These are phyloP conservation scores for Cercospora sp. DNA, from an alignment of 2,329 filamentous ascomycete species.

Conservation along the genomic window DNA sequence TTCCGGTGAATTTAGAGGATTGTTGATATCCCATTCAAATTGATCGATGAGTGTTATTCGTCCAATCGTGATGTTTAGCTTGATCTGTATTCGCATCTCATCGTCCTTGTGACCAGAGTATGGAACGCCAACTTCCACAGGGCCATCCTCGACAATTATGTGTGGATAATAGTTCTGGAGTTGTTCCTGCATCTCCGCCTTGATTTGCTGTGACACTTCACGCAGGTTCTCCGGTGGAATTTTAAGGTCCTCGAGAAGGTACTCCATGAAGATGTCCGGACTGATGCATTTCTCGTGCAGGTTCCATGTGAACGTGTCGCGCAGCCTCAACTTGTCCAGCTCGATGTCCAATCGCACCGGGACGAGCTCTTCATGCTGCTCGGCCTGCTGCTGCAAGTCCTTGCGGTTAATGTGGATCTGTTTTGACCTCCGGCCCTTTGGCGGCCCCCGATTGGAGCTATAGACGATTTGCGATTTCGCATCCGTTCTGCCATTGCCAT, in stretches of 20 bases:
- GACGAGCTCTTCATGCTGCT: constrained; percentile 87
- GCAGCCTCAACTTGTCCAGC: constrained; percentile 89
- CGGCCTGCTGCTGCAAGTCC: constrained; percentile 80
- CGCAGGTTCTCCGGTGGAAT: constrained; percentile 68
- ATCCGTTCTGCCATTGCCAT: constrained; percentile 82
- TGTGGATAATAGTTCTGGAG: constrained; percentile 92
- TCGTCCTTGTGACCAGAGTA: constrained; percentile 97
- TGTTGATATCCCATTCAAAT: constrained; percentile 99
- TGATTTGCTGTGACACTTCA: constrained; percentile 57
- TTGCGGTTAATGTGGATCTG: constrained; percentile 73
- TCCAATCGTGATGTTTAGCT: constrained; percentile 96
- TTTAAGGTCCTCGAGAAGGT: constrained; percentile 81
- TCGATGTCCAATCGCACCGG: constrained; percentile 91
- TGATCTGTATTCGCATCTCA: constrained; percentile 95
- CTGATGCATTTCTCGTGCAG: constrained; percentile 83
- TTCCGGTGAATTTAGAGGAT: constrained; percentile 88
- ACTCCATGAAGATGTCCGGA: constrained; percentile 79
- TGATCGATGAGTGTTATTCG: constrained; percentile 92
- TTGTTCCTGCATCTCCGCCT: constrained; percentile 84
- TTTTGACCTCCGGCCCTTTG: constrained; percentile 73
- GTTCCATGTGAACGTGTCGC: constrained; percentile 99
- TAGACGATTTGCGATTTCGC: constrained; percentile 72
- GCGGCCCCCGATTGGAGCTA: constrained; percentile 71
- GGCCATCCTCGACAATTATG: constrained; percentile 83
- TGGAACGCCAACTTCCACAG: constrained; percentile 83